Base-by-base conservation (phyloP, 495 filamentous ascomycete species). In the Penicillium verhagenii region DNA sequence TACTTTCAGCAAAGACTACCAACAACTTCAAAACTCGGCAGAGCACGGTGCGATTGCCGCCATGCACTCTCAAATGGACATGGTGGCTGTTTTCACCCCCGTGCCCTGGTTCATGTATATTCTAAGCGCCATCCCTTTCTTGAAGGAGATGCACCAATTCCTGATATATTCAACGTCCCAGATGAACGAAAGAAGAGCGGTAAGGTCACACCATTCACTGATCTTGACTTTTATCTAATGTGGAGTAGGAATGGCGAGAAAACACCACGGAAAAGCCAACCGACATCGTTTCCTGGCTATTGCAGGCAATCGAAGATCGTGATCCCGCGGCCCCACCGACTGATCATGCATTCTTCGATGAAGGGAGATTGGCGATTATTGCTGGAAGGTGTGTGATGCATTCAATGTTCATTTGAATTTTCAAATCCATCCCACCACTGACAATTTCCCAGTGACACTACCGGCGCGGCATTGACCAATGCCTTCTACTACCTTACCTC, bases 281-380 rank as follows among this genome's bases (percentile, higher is more conserved):
- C 8, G 67, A 72, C 53, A 52, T 70, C 7, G 51, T 67, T 21
- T 66, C 67, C 16, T 70, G 66, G 66, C 47, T 72, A 14, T 28
- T 70, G 6, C 60, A 66, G 43, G 61, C 63, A n/a, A 52, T 28
- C 2, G 51, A 65, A 4, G 57, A 68, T 11, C 54, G 53, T 1
- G 63, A 58, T 24, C 31, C 33, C 16, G 50, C 40, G 0, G 63
- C 56, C 1, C 53, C 66, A 6, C 49, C 60, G 7, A 14, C 33
- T 6, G 51, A 59, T 6, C n/a, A 29, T 18, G 60, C 58, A 16
- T 50, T 69, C 7, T 52, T 64, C 20, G 66, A 69, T 18, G 63
- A 69, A 19, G 57, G 54, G 0, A 57, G 60, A 28, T 24, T 64
- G 4, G 33, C 56, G 20, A 68, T 71, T 11, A 46, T 64, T n/a